These are phyloP conservation scores for Helminthosporium solani DNA, from an alignment of 2,329 filamentous ascomycete species.

Conservation along the genomic window DNA sequence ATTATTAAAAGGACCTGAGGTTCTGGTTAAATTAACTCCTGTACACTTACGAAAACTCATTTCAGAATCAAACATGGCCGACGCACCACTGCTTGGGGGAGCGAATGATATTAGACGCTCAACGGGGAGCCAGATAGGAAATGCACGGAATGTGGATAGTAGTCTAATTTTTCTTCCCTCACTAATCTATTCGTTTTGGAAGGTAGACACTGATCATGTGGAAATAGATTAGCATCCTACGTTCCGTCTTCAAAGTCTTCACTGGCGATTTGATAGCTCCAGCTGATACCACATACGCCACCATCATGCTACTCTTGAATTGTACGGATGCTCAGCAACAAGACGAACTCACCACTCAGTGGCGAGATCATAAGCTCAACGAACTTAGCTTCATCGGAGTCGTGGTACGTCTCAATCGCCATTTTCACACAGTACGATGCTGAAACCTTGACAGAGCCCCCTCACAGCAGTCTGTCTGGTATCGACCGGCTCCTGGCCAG, in stretches of 20 bases:
- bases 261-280: slow-evolving; percentile 7
- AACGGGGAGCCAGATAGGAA: slow-evolving; percentile 2
- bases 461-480: slow-evolving; percentile 9
- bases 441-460: slow-evolving; percentile 2
- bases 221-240: slow-evolving; percentile 2
- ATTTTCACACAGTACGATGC: not conserved
- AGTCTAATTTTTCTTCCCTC: not conserved
- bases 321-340: slow-evolving; percentile 2
- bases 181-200: not conserved
- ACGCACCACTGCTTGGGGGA: slow-evolving; percentile 8
- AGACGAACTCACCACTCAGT: slow-evolving; percentile 5
- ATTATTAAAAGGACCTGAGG: too few species aligned
- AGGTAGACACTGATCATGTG: not conserved
- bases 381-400: slow-evolving; percentile 10
- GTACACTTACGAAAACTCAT: too few species aligned
- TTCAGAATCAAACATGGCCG: too few species aligned
- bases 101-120: slow-evolving; percentile 3
- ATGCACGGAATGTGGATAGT: slow-evolving; percentile 7
- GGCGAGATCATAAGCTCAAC: slow-evolving; percentile 11
- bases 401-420: not conserved
- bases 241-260: slow-evolving; percentile 9
- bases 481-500: slow-evolving; percentile 6
- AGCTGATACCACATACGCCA: slow-evolving; percentile 9
- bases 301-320: slow-evolving; percentile 9
- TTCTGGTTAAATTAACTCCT: too few species aligned